A percentile compares a stretch with the other conserved stretches of the same genome.
Evolutionary conservation across 2,329 filamentous ascomycete genomes (phyloP).

Genomic region (Westerdykella aurantiaca): DNA sequence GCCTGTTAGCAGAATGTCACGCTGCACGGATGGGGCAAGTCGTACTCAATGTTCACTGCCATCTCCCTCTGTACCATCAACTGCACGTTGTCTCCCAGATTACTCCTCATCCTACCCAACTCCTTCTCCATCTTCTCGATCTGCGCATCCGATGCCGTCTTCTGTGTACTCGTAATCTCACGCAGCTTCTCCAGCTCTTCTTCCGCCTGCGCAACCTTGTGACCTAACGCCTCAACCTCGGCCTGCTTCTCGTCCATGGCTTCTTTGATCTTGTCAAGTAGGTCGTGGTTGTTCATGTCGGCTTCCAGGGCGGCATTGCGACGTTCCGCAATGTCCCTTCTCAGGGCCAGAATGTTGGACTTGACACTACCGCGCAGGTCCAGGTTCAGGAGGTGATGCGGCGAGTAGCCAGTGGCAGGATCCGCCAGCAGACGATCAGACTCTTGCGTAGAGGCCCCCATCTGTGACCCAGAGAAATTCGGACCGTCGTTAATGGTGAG

Average conservation of each 20-base stretch:
- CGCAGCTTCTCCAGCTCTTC: slow-evolving; percentile 93
- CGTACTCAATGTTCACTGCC: slow-evolving; percentile 90
- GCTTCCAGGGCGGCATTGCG: slow-evolving; percentile 75
- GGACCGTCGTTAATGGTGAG: slow-evolving; percentile 74
- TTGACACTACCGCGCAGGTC: slow-evolving; percentile 82
- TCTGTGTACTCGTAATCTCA: slow-evolving; percentile 79
- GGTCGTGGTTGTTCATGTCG: slow-evolving; percentile 90
- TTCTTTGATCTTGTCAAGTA: slow-evolving; percentile 91
- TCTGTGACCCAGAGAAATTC: slow-evolving; percentile 59
- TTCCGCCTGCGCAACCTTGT: slow-evolving; percentile 79
- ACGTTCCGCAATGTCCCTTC: slow-evolving; percentile 89
- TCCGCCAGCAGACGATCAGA: slow-evolving; percentile 78
- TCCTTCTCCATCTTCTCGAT: slow-evolving; percentile 99
- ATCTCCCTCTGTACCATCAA: slow-evolving; percentile 92
- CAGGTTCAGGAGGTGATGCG: slow-evolving; percentile 79
- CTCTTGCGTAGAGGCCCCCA: slow-evolving; percentile 41
- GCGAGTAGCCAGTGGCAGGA: slow-evolving; percentile 78
- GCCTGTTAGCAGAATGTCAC: slow-evolving; percentile 3
- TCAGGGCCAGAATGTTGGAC: slow-evolving; percentile 66
- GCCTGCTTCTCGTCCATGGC: slow-evolving; percentile 92
- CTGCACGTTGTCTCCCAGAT: slow-evolving; percentile 79
- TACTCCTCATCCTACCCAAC: slow-evolving; percentile 83
- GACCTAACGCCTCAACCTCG: slow-evolving; percentile 87
- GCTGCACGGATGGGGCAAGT: slow-evolving; percentile 12
- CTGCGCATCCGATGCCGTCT: slow-evolving; percentile 81